Conservation (phyloP, 2,329 filamentous ascomycete genomes). For the Plectosphaerella plurivora region DNA sequence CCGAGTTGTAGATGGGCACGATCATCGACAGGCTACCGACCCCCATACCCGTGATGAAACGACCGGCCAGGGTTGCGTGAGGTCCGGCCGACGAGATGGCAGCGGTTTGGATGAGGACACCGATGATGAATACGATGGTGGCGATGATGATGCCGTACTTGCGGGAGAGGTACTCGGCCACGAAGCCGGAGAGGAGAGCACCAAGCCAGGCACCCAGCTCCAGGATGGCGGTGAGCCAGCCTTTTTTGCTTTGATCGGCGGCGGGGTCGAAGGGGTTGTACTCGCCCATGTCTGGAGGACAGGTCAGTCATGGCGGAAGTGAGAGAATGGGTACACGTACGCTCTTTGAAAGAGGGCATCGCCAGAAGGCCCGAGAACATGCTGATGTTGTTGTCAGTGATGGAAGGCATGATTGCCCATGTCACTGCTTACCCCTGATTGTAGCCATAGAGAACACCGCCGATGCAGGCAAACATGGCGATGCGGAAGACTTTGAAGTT, state of each 20-base stretch:
- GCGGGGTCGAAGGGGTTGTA: constrained; percentile 40
- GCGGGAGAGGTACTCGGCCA: constrained; percentile 66
- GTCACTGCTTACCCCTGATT: constrained; percentile 38
- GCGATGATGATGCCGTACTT: constrained; percentile 68
- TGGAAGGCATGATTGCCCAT: no score
- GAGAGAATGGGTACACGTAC: constrained; percentile 27
- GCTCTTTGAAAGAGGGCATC: constrained; percentile 49
- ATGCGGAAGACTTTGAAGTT: constrained; percentile 59
- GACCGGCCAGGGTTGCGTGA: constrained; percentile 61
- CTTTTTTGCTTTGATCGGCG: constrained; percentile 49
- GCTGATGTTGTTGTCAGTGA: neutral
- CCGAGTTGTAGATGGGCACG: constrained; percentile 46
- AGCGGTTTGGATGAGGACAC: constrained; percentile 64
- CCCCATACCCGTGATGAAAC: constrained; percentile 70
- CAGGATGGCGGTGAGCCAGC: constrained; percentile 63
- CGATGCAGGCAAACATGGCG: constrained; percentile 58
- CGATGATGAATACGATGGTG: constrained; percentile 62
- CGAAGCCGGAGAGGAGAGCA: constrained; percentile 62
- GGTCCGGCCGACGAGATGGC: constrained; percentile 48
- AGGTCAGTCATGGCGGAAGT: neutral
- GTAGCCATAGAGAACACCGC: constrained; percentile 63
- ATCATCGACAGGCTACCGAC: constrained; percentile 67
- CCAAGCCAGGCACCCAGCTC: constrained; percentile 78
- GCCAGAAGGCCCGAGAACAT: constrained; percentile 68
- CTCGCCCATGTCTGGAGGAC: constrained; percentile 46